Evolutionary conservation across 1,284 basidiomycete species (phyloP).

Genomic region (Microbotryum silenes-acaulis): DNA sequence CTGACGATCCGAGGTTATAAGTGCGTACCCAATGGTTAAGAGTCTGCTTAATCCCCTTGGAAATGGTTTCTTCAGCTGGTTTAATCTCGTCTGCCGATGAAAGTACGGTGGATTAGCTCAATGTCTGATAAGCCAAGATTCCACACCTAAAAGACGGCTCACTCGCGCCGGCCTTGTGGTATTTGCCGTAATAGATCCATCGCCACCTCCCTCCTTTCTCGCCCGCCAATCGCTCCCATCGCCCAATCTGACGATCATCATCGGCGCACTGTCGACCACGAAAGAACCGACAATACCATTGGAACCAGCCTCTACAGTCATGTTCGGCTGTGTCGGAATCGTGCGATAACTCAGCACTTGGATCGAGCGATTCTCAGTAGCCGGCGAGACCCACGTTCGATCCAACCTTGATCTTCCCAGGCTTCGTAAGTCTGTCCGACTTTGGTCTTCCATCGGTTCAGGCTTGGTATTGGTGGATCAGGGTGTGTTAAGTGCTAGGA

Average conservation of each 20-base stretch:
- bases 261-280: slow-evolving; percentile 12
- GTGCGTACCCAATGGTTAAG: slow-evolving; percentile 17
- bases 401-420: slow-evolving; percentile 27
- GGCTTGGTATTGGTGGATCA: slow-evolving; percentile 6
- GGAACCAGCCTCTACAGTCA: slow-evolving; percentile 25
- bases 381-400: slow-evolving; percentile 1
- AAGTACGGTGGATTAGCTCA: neutral
- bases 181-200: slow-evolving; percentile 22
- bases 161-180: slow-evolving; percentile 9
- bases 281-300: slow-evolving; percentile 24
- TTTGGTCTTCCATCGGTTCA: slow-evolving; percentile 19
- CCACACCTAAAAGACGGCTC: neutral
- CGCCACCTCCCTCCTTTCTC: slow-evolving; percentile 15
- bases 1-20: too few relatives aligned
- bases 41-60: slow-evolving; percentile 25
- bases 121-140: too few relatives aligned
- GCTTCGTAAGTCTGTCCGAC: slow-evolving; percentile 24
- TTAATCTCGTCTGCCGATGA: slow-evolving; percentile 7
- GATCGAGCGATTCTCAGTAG: neutral
- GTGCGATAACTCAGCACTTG: too few relatives aligned
- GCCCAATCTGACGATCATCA: slow-evolving; percentile 18
- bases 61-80: slow-evolving; percentile 16
- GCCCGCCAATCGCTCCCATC: slow-evolving; percentile 23
- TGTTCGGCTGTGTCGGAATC: slow-evolving; percentile 1
- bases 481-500: slow-evolving; percentile 21